A percentile compares a stretch with the other conserved stretches of the same genome.
These are phyloP conservation scores for Talinum fruticosum DNA, from an alignment of 148 eudicot species.

Conservation along the genomic window DNA sequence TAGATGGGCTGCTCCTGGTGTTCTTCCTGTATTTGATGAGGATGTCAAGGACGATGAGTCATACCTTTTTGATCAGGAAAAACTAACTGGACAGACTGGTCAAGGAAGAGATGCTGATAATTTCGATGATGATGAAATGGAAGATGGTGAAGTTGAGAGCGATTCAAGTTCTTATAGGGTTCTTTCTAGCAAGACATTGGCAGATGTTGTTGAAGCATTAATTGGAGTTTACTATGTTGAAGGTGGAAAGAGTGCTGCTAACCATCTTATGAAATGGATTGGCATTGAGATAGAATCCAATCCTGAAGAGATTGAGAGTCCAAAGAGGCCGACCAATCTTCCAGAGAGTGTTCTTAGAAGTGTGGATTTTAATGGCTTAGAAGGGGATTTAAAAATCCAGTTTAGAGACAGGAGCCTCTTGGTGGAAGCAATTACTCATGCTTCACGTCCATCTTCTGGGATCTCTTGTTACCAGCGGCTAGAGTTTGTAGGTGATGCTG, in stretches of 20 bases:
- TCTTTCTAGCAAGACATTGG: slow-evolving; percentile 93
- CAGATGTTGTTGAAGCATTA: slow-evolving; percentile 96
- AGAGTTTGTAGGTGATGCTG: slow-evolving; percentile 99
- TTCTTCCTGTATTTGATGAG: slow-evolving; percentile 93
- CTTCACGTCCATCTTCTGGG: slow-evolving; percentile 99
- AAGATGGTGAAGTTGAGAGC: slow-evolving; percentile 94
- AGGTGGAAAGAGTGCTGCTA: slow-evolving; percentile 88
- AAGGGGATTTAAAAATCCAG: slow-evolving; percentile 61
- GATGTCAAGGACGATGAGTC: slow-evolving; percentile 68
- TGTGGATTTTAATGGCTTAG: slow-evolving; percentile 65
- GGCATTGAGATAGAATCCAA: slow-evolving; percentile 83
- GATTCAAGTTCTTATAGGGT: slow-evolving; percentile 93
- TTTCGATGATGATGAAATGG: slow-evolving; percentile 66
- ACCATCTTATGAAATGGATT: slow-evolving; percentile 95
- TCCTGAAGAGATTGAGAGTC: slow-evolving; percentile 49
- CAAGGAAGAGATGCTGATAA: slow-evolving; percentile 34
- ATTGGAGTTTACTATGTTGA: slow-evolving; percentile 95
- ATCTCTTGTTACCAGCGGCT: slow-evolving; percentile 93
- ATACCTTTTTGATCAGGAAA: slow-evolving; percentile 56
- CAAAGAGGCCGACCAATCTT: slow-evolving; percentile 49
- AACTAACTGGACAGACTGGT: slow-evolving; percentile 24
- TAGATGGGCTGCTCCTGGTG: slow-evolving; percentile 99
- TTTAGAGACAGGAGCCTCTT: slow-evolving; percentile 60
- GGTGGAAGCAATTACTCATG: slow-evolving; percentile 96
- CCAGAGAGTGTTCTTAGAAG: slow-evolving; percentile 70